phyloP scores from a whole-genome alignment of 495 filamentous ascomycete genomes.

The Xylaria nigripes region DNA sequence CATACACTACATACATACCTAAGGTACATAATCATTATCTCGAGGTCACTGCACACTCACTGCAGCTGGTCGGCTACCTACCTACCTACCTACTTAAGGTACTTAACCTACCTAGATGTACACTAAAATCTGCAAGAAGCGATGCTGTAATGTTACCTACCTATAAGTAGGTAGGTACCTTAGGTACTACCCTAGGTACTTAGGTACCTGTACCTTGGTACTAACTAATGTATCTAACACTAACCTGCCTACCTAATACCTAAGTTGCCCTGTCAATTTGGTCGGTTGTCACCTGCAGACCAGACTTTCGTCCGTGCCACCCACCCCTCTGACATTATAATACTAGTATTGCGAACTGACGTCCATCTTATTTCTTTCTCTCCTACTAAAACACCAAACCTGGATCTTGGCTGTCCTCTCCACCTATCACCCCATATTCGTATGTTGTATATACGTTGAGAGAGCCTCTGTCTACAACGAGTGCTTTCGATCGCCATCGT shows the following conservation, averaged over 20 bases:
- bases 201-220: too few species aligned
- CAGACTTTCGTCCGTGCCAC: not conserved
- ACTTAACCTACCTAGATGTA: too few species aligned
- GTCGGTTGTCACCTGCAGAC: slow-evolving; percentile 6
- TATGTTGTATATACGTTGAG: not conserved
- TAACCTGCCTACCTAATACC: slow-evolving; percentile 1
- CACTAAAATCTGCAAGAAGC: too few species aligned
- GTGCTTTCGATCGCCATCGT: not conserved
- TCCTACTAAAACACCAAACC: not conserved
- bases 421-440: not conserved
- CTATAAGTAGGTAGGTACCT: too few species aligned
- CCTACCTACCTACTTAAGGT: too few species aligned
- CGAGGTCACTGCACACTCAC: too few species aligned
- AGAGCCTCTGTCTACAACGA: not conserved
- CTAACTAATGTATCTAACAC: too few species aligned
- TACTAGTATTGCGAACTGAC: slow-evolving; percentile 10
- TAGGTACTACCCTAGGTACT: too few species aligned
- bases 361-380: slow-evolving; percentile 6
- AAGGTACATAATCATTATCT: too few species aligned
- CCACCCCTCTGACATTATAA: slow-evolving; percentile 6
- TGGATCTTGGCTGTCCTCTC: not conserved
- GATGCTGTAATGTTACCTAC: too few species aligned
- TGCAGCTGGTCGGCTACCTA: too few species aligned
- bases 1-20: too few species aligned
- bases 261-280: slow-evolving; percentile 1